A percentile compares a stretch with the other conserved stretches of the same genome.
Conservation (phyloP, 2,329 filamentous ascomycete species). For the Ophiosphaerella narmari region DNA sequence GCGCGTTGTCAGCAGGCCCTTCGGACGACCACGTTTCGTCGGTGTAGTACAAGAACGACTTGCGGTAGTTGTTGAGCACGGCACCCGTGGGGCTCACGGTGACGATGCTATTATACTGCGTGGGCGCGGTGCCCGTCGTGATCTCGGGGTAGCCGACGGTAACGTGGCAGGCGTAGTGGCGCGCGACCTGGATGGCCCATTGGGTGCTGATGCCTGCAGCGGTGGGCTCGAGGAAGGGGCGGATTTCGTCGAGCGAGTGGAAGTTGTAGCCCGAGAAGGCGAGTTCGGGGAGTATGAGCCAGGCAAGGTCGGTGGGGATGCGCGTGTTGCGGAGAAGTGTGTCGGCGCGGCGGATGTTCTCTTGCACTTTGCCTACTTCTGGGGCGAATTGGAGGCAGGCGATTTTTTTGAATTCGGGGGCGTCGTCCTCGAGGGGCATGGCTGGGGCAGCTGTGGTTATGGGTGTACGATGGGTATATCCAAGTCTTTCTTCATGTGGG, state of each 20-base stretch:
- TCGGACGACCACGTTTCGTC: constrained; percentile 68
- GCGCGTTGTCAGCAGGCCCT: constrained; percentile 43
- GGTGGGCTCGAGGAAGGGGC: constrained; percentile 69
- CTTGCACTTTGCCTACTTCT: constrained; percentile 69
- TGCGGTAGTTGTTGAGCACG: constrained; percentile 65
- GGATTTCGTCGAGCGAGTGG: constrained; percentile 68
- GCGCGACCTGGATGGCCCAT: constrained; percentile 71
- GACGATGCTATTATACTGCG: constrained; percentile 63
- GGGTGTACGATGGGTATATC: no score
- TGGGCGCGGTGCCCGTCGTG: constrained; percentile 26
- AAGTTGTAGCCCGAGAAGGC: constrained; percentile 86
- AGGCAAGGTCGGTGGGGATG: constrained; percentile 57
- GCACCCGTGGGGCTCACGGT: constrained; percentile 60
- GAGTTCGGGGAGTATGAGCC: constrained; percentile 76
- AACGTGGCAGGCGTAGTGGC: constrained; percentile 69
- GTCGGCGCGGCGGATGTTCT: constrained; percentile 73
- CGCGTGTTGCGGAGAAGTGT: constrained; percentile 61
- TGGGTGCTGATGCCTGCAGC: constrained; percentile 68
- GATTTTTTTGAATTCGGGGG: constrained; percentile 64
- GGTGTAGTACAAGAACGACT: constrained; percentile 69
- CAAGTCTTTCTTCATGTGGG: no score
- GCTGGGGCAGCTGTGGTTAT: no score
- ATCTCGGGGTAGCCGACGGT: constrained; percentile 74
- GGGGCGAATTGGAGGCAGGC: constrained; percentile 75
- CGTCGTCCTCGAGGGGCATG: constrained; percentile 1